phyloP scores from a whole-genome alignment of 2,329 filamentous ascomycete genomes.

The Scolecobasidium constrictum region DNA sequence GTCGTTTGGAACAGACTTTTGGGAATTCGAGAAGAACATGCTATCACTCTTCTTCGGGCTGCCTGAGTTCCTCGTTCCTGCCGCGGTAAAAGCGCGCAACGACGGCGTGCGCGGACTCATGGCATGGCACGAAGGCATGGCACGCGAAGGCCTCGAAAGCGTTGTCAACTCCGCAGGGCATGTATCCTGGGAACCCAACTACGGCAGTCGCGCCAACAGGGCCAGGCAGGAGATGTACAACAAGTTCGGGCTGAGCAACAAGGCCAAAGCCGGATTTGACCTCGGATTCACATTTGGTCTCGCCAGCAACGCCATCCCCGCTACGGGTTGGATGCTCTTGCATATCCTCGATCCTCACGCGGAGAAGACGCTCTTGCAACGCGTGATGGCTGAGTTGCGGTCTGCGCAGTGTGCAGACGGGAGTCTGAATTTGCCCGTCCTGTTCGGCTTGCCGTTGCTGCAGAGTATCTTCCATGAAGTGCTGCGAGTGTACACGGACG shows the following conservation, averaged over 20 bases:
- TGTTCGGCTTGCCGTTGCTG: conserved; percentile 20
- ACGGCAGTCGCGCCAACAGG: conserved; percentile 19
- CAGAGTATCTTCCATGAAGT: conserved; percentile 23
- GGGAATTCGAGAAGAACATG: conserved; percentile 18
- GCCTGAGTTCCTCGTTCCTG: conserved; percentile 16
- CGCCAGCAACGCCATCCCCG: conserved; percentile 21
- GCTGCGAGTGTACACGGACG: conserved; percentile 21
- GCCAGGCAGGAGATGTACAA: conserved; percentile 19
- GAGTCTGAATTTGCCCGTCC: conserved; percentile 16
- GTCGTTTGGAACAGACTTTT: conserved; percentile 19
- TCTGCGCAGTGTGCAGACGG: conserved; percentile 15
- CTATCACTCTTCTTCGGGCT: conserved; percentile 19
- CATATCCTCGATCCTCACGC: conserved; percentile 19
- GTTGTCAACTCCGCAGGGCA: conserved; percentile 10
- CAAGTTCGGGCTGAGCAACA: conserved; percentile 13
- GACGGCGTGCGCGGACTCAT: conserved; percentile 17
- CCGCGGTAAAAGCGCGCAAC: conserved; percentile 15
- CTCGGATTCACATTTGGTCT: conserved; percentile 22
- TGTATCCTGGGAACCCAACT: conserved; percentile 17
- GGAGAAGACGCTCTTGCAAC: conserved; percentile 15
- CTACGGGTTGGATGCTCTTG: conserved; percentile 22
- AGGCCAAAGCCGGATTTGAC: conserved; percentile 16
- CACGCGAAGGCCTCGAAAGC: conserved; percentile 5
- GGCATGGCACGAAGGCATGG: conserved; percentile 17
- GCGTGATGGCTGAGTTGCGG: conserved; percentile 19